These are phyloP conservation scores for Daphne laureola DNA, from an alignment of 441 rosid species.

Conservation along the genomic window DNA sequence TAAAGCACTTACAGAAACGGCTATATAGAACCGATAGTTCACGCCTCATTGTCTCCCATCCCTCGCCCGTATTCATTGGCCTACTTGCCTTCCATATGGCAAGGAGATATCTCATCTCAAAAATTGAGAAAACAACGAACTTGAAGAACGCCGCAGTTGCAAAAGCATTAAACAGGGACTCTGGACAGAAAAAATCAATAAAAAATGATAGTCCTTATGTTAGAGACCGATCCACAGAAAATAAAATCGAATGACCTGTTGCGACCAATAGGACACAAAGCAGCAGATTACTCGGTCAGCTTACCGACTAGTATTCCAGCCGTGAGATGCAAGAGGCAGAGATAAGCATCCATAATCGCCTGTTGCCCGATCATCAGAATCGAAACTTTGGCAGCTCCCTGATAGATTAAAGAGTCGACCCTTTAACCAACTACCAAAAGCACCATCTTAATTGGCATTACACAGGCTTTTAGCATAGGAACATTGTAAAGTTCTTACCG, in stretches of 20 bases:
- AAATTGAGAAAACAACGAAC: conserved; percentile 93
- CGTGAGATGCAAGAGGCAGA: conserved; percentile 92
- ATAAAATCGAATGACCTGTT: no score
- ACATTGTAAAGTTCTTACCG: conserved; percentile 43
- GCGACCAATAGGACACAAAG: no score
- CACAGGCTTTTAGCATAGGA: no score
- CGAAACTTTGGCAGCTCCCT: conserved; percentile 98
- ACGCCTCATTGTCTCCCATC: conserved; percentile 96
- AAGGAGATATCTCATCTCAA: conserved; percentile 98
- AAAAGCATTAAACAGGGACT: conserved; percentile 94
- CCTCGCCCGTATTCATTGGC: conserved; percentile 85
- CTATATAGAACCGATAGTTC: conserved; percentile 91
- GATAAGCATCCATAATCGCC: conserved; percentile 97
- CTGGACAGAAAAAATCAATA: conserved; percentile 37
- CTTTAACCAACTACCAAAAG: conserved; percentile 7
- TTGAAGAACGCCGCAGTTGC: conserved; percentile 99
- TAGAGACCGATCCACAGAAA: no score
- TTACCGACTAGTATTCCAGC: conserved; percentile 95
- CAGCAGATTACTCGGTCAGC: conserved; percentile 10
- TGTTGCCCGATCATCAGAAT: conserved; percentile 94
- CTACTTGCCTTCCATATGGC: conserved; percentile 97
- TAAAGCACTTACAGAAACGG: conserved; percentile 78
- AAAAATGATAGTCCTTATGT: no score
- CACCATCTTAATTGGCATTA: no score
- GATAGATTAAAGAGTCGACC: conserved; percentile 18